phyloP scores from a whole-genome alignment of 2,329 filamentous ascomycete genomes.

The Mycosphaerelloides madeirae region DNA sequence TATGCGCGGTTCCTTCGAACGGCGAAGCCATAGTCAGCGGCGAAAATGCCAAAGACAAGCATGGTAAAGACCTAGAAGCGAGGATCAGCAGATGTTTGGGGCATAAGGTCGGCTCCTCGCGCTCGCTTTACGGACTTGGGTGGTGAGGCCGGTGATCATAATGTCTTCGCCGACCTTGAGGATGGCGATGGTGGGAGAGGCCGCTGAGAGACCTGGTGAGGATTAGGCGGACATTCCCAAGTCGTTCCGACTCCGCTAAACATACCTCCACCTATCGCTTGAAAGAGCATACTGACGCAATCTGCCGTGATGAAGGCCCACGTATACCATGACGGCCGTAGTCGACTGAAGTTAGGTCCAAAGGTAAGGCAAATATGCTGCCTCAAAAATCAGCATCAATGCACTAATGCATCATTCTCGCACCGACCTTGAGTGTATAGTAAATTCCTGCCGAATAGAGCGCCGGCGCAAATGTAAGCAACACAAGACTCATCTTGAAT shows the following conservation, averaged over 20 bases:
- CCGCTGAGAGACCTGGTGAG: constrained; percentile 42
- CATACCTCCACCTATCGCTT: constrained; percentile 55
- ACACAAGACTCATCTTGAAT: constrained; percentile 42
- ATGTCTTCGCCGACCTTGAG: constrained; percentile 49
- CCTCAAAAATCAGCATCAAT: background rate
- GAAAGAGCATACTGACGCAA: constrained; percentile 54
- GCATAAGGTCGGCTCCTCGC: too few relatives aligned
- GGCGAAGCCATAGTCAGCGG: constrained; percentile 33
- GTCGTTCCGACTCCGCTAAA: too few relatives aligned
- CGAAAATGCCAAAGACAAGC: constrained; percentile 43
- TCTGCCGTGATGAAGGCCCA: constrained; percentile 59
- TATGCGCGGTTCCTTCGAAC: constrained; percentile 16
- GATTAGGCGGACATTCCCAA: too few relatives aligned
- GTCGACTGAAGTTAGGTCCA: constrained; percentile 28
- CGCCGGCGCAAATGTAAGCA: constrained; percentile 42
- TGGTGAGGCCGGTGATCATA: constrained; percentile 55
- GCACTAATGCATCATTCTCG: constrained; percentile 16
- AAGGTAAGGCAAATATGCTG: constrained; percentile 41
- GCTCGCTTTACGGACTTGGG: too few relatives aligned
- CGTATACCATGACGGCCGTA: constrained; percentile 37
- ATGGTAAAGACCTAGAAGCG: constrained; percentile 51
- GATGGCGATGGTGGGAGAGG: constrained; percentile 39
- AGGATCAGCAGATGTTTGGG: too few relatives aligned
- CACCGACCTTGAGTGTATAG: constrained; percentile 28
- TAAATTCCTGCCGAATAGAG: constrained; percentile 45